Percentiles rank a stretch among this genome's conserved stretches.
Evolutionary conservation across 1,139 yeast species (phyloP).

Genomic region (Yamadazyma membranifaciens): DNA sequence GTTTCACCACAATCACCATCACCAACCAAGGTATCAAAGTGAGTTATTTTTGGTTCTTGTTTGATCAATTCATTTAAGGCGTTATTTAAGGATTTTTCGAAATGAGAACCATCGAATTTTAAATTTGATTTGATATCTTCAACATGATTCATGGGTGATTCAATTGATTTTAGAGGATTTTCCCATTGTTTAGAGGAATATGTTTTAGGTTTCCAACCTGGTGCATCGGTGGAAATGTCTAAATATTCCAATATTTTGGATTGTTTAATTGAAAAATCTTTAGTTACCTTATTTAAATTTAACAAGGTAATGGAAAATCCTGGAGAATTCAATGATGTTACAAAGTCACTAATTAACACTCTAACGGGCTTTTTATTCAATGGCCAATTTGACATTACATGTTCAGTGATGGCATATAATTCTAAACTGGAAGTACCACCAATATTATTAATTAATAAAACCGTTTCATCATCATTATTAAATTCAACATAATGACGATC

Average conservation of each 20-base stretch:
- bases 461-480: conserved; percentile 59
- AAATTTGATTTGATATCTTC: conserved; percentile 30
- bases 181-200: conserved; percentile 27
- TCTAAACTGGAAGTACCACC: conserved; percentile 87
- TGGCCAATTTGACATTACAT: conserved; percentile 43
- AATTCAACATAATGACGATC: conserved; percentile 76
- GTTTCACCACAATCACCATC: conserved; percentile 98
- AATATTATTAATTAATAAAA: conserved; percentile 69
- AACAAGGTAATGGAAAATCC: conserved; percentile 82
- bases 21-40: conserved; percentile 85
- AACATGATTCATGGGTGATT: conserved; percentile 32
- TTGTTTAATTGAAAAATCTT: conserved; percentile 32
- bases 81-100: conserved; percentile 36
- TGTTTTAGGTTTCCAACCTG: conserved; percentile 70
- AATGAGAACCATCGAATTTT: conserved; percentile 38
- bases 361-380: conserved; percentile 58
- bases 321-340: conserved; percentile 87
- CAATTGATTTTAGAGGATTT: conserved; percentile 16
- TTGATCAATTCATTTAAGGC: conserved; percentile 53
- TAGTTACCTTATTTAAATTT: conserved; percentile 48
- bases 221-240: conserved; percentile 72
- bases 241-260: conserved; percentile 45
- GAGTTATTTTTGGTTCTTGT: conserved; percentile 79
- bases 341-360: conserved; percentile 69
- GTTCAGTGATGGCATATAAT: conserved; percentile 61